These are phyloP conservation scores for Cyclostephanos invisitatus DNA, from an alignment of 108 stramenopile genomes.

Conservation along the genomic window DNA sequence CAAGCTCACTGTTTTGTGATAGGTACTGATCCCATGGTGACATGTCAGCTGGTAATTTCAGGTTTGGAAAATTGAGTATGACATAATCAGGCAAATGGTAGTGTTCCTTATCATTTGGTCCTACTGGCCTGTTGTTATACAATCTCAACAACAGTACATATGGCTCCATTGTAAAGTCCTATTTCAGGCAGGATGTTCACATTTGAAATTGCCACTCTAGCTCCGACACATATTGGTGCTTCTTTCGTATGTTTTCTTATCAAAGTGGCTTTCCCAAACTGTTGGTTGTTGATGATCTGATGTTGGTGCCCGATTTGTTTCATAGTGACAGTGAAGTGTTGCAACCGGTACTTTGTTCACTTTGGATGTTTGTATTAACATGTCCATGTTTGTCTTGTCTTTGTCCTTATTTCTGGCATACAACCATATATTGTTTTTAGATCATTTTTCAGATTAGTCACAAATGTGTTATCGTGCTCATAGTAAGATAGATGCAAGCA, in stretches of 20 bases:
- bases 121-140: slow-evolving; percentile 2
- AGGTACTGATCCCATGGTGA: background rate
- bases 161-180: slow-evolving; percentile 4
- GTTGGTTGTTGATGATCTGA: background rate
- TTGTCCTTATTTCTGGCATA: slow-evolving; percentile 1
- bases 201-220: slow-evolving; percentile 2
- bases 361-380: slow-evolving; percentile 3
- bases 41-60: background rate
- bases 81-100: slow-evolving; percentile 3
- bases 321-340: background rate
- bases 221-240: background rate
- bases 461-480: background rate
- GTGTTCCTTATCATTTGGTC: background rate
- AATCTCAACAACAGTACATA: slow-evolving; percentile 5
- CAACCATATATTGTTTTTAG: background rate
- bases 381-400: background rate
- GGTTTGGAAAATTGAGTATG: background rate
- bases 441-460: background rate
- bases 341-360: background rate
- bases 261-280: background rate
- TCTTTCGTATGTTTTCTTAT: background rate
- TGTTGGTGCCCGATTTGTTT: background rate
- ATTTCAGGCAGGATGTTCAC: background rate
- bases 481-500: background rate
- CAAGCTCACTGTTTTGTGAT: background rate